Percentiles rank a stretch among this genome's conserved stretches.
Evolutionary conservation across 2,329 filamentous ascomycete species (phyloP).

Genomic region (Mycocentrospora acerina): DNA sequence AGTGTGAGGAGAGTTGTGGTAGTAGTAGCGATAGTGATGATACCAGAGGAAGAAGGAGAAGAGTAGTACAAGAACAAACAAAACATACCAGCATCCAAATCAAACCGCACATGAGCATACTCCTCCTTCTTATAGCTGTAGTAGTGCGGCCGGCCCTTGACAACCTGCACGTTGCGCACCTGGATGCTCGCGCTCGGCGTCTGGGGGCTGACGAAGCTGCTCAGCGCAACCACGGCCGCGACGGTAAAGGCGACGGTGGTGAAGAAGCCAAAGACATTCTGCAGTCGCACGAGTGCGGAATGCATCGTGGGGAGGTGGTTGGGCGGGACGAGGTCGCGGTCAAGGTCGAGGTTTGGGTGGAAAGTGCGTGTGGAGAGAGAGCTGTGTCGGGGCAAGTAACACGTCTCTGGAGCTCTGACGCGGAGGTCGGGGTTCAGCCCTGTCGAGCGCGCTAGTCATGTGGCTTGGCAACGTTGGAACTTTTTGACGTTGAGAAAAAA

Average conservation of each 20-base stretch:
- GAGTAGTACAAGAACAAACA: background rate
- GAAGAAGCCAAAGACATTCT: slow-evolving; percentile 97
- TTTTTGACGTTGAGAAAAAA: too few relatives aligned
- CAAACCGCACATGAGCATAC: slow-evolving; percentile 92
- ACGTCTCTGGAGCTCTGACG: slow-evolving; percentile 37
- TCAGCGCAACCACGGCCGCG: slow-evolving; percentile 76
- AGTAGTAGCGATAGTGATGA: background rate
- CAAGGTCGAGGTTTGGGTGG: slow-evolving; percentile 1
- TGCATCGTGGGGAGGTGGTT: slow-evolving; percentile 64
- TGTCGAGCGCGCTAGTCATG: slow-evolving; percentile 7
- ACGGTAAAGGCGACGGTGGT: slow-evolving; percentile 87
- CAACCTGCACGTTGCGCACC: slow-evolving; percentile 79
- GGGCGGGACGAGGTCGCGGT: background rate
- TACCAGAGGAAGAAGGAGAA: background rate
- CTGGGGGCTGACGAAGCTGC: slow-evolving; percentile 71
- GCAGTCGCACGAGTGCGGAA: slow-evolving; percentile 78
- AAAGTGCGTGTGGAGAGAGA: background rate
- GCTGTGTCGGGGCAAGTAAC: slow-evolving; percentile 23
- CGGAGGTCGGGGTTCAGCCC: slow-evolving; percentile 28
- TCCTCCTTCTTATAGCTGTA: slow-evolving; percentile 91
- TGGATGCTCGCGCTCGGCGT: slow-evolving; percentile 65
- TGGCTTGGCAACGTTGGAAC: too few relatives aligned
- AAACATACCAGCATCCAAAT: slow-evolving; percentile 70
- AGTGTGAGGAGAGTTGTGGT: background rate
- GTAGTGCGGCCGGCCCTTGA: slow-evolving; percentile 92